Evolutionary conservation across 108 stramenopile species (phyloP).

Genomic region (Nitzschia sp.): DNA sequence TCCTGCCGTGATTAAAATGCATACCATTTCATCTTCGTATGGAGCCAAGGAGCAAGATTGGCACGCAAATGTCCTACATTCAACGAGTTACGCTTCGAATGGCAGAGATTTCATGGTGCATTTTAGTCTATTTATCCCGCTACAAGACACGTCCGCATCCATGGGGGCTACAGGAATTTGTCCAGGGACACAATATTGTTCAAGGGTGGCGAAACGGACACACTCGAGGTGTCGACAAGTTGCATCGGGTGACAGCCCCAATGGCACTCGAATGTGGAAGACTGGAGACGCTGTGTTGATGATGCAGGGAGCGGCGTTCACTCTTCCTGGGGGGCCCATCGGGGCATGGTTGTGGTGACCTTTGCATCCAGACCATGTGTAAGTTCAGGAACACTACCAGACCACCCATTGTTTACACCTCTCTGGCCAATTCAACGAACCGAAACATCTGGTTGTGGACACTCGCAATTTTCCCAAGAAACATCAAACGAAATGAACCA

Average conservation of each 20-base stretch:
- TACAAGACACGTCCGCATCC: slow-evolving; percentile 52
- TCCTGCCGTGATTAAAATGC: slow-evolving; percentile 34
- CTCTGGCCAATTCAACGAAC: neutral
- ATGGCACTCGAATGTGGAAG: slow-evolving; percentile 24
- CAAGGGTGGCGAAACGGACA: neutral
- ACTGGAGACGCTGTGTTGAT: slow-evolving; percentile 48
- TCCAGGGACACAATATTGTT: slow-evolving; percentile 56
- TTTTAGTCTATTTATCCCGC: slow-evolving; percentile 43
- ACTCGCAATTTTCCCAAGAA: neutral
- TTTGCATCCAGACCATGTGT: slow-evolving; percentile 51
- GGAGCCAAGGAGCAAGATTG: slow-evolving; percentile 35
- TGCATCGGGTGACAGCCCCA: slow-evolving; percentile 19
- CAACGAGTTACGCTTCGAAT: neutral
- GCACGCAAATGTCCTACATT: slow-evolving; percentile 23
- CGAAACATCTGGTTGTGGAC: neutral
- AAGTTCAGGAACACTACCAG: neutral
- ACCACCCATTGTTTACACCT: neutral
- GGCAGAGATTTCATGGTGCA: neutral
- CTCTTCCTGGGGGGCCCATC: slow-evolving; percentile 28
- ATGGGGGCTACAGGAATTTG: slow-evolving; percentile 55
- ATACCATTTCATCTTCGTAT: slow-evolving; percentile 29
- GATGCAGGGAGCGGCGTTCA: slow-evolving; percentile 55
- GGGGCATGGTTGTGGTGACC: slow-evolving; percentile 52
- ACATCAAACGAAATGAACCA: neutral
- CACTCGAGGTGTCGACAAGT: slow-evolving; percentile 17